A percentile compares a stretch with the other conserved stretches of the same genome.
Conservation (phyloP, 345 rosid genomes). For the Melastoma malabathricum region DNA sequence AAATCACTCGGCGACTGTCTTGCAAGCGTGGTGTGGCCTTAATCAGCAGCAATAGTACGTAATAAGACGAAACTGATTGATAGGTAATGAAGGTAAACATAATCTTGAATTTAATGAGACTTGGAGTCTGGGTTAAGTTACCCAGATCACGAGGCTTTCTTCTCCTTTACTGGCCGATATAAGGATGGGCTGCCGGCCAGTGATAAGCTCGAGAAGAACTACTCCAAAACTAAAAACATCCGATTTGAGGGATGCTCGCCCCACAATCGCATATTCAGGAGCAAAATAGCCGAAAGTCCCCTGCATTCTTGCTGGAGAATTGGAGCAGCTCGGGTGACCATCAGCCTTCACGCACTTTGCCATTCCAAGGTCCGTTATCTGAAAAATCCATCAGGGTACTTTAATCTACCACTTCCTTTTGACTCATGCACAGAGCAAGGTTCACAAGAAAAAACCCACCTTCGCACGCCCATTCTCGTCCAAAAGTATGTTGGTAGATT, state of each 20-base stretch:
- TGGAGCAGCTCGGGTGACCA: conserved; percentile 65
- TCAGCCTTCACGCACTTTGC: conserved; percentile 80
- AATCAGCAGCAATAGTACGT: neutral
- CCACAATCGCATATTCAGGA: conserved; percentile 89
- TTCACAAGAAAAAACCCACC: conserved; percentile 27
- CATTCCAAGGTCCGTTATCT: conserved; percentile 99
- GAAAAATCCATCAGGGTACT: conserved; percentile 4
- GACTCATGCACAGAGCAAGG: too few species aligned
- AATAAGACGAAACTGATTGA: too few species aligned
- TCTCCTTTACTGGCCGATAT: conserved; percentile 54
- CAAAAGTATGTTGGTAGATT: conserved; percentile 85
- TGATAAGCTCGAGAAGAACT: conserved; percentile 86
- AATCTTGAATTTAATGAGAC: too few species aligned
- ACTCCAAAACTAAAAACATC: conserved; percentile 98
- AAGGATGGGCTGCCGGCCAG: conserved; percentile 79
- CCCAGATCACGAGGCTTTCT: conserved; percentile 97
- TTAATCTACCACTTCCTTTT: too few species aligned
- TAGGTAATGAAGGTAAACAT: too few species aligned
- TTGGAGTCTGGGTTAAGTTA: conserved; percentile 6
- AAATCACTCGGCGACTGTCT: conserved; percentile 45
- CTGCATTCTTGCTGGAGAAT: conserved; percentile 87
- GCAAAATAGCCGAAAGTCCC: conserved; percentile 98
- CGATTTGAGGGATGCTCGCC: conserved; percentile 88
- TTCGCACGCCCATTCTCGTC: conserved; percentile 80
- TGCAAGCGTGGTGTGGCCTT: conserved; percentile 82